Evolutionary conservation across 257 asterid genomes (phyloP), one percentile per base, ranked within the genome.

Genomic region (Parsonsia alboflavescens): DNA sequence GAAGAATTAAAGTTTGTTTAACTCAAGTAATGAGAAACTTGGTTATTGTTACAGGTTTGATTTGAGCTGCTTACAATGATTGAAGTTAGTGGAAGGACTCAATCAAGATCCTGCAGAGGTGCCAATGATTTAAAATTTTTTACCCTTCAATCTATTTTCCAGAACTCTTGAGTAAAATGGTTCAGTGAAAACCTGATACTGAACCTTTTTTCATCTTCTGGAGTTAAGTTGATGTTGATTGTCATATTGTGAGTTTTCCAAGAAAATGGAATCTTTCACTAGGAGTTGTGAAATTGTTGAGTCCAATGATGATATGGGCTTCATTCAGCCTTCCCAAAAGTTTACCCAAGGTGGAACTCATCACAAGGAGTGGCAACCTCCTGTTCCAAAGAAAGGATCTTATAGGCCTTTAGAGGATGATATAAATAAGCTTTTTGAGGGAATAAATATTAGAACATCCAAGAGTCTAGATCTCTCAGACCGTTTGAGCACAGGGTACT

Each of bases 281-380:
- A 83, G 82, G 21, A 83, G 72, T 65, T 87, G 90, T 81, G 97
- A 93, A 86, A 93, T 89, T 76, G 82, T 90, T 10, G 97, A 90
- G 85, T 80, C 73, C 50, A 86, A 83, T 74, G 90, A 91, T 24
- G 92, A 82, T 61, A 74, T 64, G 75, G 77, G 77, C 65, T 76
- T 83, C 22, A 19, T 66, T 52, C 75, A 56, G 39, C 80, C 28
- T 62, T 67, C 81, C 71, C 79, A 76, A 63, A 74, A 68, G 66
- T 62, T 54, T 79, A 56, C 48, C 70, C 77, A 75, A 58, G 74
- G 66, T 70, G 77, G 73, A 74, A 67, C 70, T 58, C 77, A 56
- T 17, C 79, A 66, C 24, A 81, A 66, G 61, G 82, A 86, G 75
- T 58, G 80, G 76, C 81, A 64, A 78, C 88, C 88, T 74, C 85